Evolutionary conservation across 345 rosid genomes (phyloP), one percentile per base, ranked within the genome.

Genomic region (Citrus unshiu): DNA sequence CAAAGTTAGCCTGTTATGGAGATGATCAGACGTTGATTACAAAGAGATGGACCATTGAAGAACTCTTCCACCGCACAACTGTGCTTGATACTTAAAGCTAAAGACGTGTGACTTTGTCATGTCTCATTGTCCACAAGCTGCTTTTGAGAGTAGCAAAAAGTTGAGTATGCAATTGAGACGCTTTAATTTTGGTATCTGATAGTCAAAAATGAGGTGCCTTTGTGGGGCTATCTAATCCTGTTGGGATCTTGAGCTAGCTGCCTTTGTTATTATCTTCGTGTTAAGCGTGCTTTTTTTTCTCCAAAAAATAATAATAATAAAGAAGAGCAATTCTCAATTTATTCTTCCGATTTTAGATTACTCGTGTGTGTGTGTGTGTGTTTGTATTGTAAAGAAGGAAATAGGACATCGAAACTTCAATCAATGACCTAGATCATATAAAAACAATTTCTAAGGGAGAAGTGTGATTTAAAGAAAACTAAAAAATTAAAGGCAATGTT

Each of bases 181-280:
- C 46, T 64, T 65, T 35, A 8, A 66, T 66, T 46, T 66, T 65
- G 78, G 49, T 65, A 46, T 13, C 49, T 24, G 34, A 24, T 30
- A 34, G 78, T 75, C 71, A 75, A 75, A 66, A 65, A 27, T 29
- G 9, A 51, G 51, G 72, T 65, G 72, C 78, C 72, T 40, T 37
- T n/a, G 51, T 46, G 51, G 51, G 51, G 51, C 51, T 5, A 46
- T 46, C 18, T 13, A 46, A 46, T 46, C 51, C 51, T 3, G 12
- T 22, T 21, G 49, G 75, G 64, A 54, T 56, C 61, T 2, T 71
- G 43, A 22, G 5, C 30, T 32, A 21, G 13, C 2, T 21, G 25
- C 22, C 35, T 57, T 57, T 57, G 40, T 14, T 13, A 57, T 22
- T 34, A 29, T 59, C 61, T 56, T 56, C 65, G 35, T 32, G 29